phyloP scores from a whole-genome alignment of 106 monocot genomes.

The Narthecium ossifragum region DNA sequence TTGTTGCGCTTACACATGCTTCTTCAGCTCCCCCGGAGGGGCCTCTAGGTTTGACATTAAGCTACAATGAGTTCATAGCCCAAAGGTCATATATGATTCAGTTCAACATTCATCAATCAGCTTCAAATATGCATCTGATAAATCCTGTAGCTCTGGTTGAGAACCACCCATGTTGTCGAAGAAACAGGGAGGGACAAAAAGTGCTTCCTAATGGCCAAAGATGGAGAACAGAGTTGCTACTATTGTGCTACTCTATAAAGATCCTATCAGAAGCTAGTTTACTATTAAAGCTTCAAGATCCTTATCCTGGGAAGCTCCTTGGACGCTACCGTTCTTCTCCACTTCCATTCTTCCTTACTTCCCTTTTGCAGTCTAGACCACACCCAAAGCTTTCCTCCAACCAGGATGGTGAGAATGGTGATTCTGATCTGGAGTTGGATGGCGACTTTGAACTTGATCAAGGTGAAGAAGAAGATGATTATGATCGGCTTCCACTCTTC shows the following conservation, averaged over 20 bases:
- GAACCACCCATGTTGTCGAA: constrained; percentile 87
- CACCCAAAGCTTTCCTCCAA: constrained; percentile 77
- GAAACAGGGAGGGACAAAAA: constrained; percentile 63
- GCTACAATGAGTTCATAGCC: constrained; percentile 73
- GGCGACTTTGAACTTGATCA: constrained; percentile 59
- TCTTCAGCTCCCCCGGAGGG: constrained; percentile 87
- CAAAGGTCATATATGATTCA: constrained; percentile 87
- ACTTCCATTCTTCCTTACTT: constrained; percentile 82
- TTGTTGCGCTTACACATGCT: constrained; percentile 85
- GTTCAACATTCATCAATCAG: constrained; percentile 67
- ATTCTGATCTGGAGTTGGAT: constrained; percentile 72
- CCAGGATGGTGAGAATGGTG: constrained; percentile 48
- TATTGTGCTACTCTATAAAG: constrained; percentile 89
- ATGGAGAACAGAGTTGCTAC: constrained; percentile 83
- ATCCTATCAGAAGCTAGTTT: constrained; percentile 84
- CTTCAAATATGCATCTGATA: constrained; percentile 84
- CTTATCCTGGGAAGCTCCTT: constrained; percentile 66
- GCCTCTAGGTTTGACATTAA: constrained; percentile 60
- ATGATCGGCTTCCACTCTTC: constrained; percentile 83
- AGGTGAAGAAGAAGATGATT: constrained; percentile 80
- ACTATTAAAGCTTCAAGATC: constrained; percentile 77
- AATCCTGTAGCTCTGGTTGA: constrained; percentile 90
- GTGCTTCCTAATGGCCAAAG: constrained; percentile 81
- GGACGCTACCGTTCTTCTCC: constrained; percentile 74
- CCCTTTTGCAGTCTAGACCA: constrained; percentile 69